phyloP scores from a whole-genome alignment of 768 basidiomycete genomes.

The Rhodotorula diobovata region DNA sequence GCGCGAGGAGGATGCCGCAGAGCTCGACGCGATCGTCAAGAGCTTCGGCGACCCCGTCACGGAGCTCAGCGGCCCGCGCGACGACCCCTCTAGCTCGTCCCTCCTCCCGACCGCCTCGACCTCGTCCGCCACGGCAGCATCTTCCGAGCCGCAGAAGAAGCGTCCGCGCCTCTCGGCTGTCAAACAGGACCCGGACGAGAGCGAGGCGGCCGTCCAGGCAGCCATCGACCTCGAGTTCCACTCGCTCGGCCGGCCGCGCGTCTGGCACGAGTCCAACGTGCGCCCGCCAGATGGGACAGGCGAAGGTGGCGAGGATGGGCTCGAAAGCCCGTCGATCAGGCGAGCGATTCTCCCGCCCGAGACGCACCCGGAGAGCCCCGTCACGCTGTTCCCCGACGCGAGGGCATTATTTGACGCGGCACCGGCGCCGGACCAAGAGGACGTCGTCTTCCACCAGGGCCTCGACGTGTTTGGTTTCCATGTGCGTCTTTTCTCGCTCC shows the following conservation, averaged over 20 bases:
- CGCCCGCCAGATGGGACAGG: background rate
- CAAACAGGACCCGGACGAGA: conserved; percentile 28
- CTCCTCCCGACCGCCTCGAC: background rate
- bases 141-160: background rate
- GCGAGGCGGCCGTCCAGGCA: conserved; percentile 26
- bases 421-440: conserved; percentile 15
- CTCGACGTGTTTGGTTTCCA: conserved; percentile 31
- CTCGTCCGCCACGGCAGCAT: background rate
- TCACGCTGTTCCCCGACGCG: conserved; percentile 18
- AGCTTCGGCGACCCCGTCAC: conserved; percentile 27
- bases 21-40: conserved; percentile 24
- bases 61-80: background rate
- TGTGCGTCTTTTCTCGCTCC: conserved; percentile 1
- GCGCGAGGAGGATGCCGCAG: conserved; percentile 7
- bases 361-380: background rate
- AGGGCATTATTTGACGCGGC: background rate
- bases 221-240: conserved; percentile 32
- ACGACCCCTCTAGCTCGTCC: background rate
- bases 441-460: conserved; percentile 6
- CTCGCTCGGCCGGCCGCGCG: conserved; percentile 21
- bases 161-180: background rate
- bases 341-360: conserved; percentile 14
- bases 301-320: background rate
- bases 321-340: conserved; percentile 5
- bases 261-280: conserved; percentile 15